These are phyloP conservation scores for Ambrosia trifida DNA, from an alignment of 129 eudicot species.

Conservation along the genomic window DNA sequence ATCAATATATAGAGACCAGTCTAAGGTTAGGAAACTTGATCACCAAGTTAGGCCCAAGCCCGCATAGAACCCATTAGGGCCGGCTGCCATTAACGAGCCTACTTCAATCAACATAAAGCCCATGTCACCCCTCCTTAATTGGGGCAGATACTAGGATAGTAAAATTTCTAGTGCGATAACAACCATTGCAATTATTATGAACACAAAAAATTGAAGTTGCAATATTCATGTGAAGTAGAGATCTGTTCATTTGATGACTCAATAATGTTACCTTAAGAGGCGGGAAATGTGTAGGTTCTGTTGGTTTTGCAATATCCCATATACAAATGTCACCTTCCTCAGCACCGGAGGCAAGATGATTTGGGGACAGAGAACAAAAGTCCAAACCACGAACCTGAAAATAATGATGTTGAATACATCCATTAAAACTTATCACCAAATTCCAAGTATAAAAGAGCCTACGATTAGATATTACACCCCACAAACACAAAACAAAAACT, in stretches of 20 bases:
- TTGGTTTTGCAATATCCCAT: constrained; percentile 78
- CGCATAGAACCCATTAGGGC: too few relatives aligned
- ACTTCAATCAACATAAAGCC: too few relatives aligned
- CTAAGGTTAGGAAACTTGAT: too few relatives aligned
- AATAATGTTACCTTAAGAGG: constrained; percentile 67
- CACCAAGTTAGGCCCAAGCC: too few relatives aligned
- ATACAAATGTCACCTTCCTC: constrained; percentile 95
- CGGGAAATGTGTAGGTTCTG: constrained; percentile 73
- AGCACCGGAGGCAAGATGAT: constrained; percentile 94
- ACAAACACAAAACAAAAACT: constrained; percentile 31
- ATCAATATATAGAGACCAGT: too few relatives aligned
- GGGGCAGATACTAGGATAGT: too few relatives aligned
- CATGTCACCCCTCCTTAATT: too few relatives aligned
- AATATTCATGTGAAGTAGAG: background rate
- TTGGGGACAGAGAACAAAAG: constrained; percentile 65
- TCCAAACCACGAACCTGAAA: constrained; percentile 92
- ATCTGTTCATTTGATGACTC: constrained; percentile 13
- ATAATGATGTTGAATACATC: background rate
- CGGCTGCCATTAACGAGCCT: too few relatives aligned
- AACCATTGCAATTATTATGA: background rate
- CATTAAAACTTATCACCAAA: constrained; percentile 3
- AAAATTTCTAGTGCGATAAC: too few relatives aligned
- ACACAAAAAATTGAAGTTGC: background rate
- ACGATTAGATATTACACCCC: constrained; percentile 19
- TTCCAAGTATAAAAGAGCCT: constrained; percentile 21